Evolutionary conservation across 768 basidiomycete genomes (phyloP).

Genomic region (Psilocybe sp.): DNA sequence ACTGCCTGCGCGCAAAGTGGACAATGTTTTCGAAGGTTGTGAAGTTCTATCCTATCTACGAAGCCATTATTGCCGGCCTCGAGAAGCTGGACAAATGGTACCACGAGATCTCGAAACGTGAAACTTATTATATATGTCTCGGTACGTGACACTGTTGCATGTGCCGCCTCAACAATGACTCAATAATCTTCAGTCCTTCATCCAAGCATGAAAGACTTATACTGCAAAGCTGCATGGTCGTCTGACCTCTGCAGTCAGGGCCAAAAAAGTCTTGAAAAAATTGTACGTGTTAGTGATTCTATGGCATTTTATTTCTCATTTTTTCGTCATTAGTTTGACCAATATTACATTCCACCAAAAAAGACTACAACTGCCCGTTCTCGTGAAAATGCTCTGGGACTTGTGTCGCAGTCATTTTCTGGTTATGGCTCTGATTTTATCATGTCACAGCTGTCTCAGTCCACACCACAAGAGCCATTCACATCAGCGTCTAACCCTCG

Average conservation of each 20-base stretch:
- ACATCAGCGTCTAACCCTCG: not conserved
- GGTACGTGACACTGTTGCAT: slow-evolving; percentile 16
- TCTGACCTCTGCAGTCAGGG: slow-evolving; percentile 6
- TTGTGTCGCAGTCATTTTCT: not conserved
- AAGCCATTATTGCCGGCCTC: slow-evolving; percentile 20
- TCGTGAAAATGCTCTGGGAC: not conserved
- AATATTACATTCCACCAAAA: slow-evolving; percentile 7
- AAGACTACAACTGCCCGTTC: not conserved
- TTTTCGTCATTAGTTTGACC: slow-evolving; percentile 12
- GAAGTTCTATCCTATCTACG: slow-evolving; percentile 14
- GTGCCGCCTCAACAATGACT: not conserved
- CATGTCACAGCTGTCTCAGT: not conserved
- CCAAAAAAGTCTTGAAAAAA: slow-evolving; percentile 9
- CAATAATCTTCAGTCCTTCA: slow-evolving; percentile 14
- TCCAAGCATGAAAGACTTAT: slow-evolving; percentile 17
- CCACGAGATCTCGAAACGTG: slow-evolving; percentile 13
- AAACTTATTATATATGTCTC: slow-evolving; percentile 23
- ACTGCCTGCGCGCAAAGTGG: slow-evolving; percentile 19
- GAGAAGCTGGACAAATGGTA: slow-evolving; percentile 27
- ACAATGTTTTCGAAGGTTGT: slow-evolving; percentile 9
- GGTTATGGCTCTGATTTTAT: slow-evolving; percentile 5
- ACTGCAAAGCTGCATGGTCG: slow-evolving; percentile 18
- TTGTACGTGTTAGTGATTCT: slow-evolving; percentile 12
- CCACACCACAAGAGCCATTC: no score
- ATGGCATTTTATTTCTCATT: not conserved